phyloP scores from a whole-genome alignment of 129 eudicot genomes.

The Dittrichia graveolens region DNA sequence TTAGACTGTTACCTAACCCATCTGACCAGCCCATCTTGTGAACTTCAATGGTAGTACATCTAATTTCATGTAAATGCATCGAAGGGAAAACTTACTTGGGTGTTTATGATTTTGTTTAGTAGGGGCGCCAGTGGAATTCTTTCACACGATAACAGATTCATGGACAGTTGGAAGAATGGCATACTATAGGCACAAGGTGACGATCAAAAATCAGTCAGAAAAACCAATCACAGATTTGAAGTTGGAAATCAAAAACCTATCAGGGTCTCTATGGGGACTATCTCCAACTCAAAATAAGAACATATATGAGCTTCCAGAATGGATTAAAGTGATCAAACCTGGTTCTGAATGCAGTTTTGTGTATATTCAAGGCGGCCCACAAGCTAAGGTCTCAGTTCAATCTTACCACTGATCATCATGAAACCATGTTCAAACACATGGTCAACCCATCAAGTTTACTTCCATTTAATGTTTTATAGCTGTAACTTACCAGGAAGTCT shows the following conservation, averaged over 20 bases:
- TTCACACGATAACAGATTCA: constrained; percentile 74
- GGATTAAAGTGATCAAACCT: constrained; percentile 61
- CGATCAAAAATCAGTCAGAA: constrained; percentile 70
- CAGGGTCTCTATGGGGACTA: constrained; percentile 81
- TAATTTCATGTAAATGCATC: constrained; percentile 7
- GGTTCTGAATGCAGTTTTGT: constrained; percentile 74
- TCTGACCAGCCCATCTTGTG: background rate
- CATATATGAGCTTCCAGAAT: constrained; percentile 60
- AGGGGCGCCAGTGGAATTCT: constrained; percentile 61
- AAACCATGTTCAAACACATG: background rate
- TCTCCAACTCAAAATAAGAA: constrained; percentile 58
- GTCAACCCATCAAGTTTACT: no score
- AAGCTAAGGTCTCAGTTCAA: constrained; percentile 68
- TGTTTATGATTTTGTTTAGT: constrained; percentile 13
- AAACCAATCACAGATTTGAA: constrained; percentile 62
- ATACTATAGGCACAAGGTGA: constrained; percentile 78
- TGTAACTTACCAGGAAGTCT: constrained; percentile 30
- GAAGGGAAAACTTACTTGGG: constrained; percentile 13
- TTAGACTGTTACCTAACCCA: background rate
- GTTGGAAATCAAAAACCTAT: constrained; percentile 64
- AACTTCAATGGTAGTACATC: background rate
- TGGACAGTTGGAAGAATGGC: constrained; percentile 68
- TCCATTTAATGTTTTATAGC: constrained; percentile 19
- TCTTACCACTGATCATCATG: constrained; percentile 57
- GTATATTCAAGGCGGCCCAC: constrained; percentile 94